phyloP scores from a whole-genome alignment of 106 monocot species.

The Vanilla planifolia region DNA sequence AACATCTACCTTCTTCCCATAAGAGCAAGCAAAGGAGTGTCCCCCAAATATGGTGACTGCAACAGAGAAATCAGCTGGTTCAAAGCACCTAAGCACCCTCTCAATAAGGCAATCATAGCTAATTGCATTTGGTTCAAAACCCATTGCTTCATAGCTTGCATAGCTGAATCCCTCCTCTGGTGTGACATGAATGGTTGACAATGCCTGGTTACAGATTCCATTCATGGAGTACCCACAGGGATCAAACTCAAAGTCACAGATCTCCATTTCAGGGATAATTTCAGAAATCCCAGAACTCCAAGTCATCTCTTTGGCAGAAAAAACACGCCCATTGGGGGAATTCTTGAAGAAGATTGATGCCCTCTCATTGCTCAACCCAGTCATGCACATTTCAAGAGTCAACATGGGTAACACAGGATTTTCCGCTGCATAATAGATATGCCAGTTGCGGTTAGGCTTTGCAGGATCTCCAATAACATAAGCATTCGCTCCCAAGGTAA shows the following conservation, averaged over 20 bases:
- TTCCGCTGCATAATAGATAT: constrained; percentile 73
- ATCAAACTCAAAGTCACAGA: constrained; percentile 89
- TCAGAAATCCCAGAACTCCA: constrained; percentile 52
- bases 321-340: constrained; percentile 6
- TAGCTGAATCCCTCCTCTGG: constrained; percentile 90
- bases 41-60: constrained; percentile 39
- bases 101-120: constrained; percentile 29
- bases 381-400: constrained; percentile 97
- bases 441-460: constrained; percentile 67
- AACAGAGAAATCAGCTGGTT: constrained; percentile 28
- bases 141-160: constrained; percentile 84
- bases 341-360: constrained; percentile 81
- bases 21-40: constrained; percentile 8
- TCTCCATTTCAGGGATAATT: constrained; percentile 75
- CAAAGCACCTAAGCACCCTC: constrained; percentile 38
- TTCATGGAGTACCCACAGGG: constrained; percentile 94
- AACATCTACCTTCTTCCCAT: constrained; percentile 9
- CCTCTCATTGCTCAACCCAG: constrained; percentile 38
- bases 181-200: constrained; percentile 80
- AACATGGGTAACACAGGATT: constrained; percentile 53
- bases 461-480: constrained; percentile 54
- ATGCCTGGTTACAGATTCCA: constrained; percentile 36
- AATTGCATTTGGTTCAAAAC: constrained; percentile 35
- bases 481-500: constrained; percentile 53
- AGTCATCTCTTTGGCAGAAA: constrained; percentile 59